A percentile compares a stretch with the other conserved stretches of the same genome.
Conservation (phyloP, 2,329 filamentous ascomycete species). For the Penicillium oxalicum region DNA sequence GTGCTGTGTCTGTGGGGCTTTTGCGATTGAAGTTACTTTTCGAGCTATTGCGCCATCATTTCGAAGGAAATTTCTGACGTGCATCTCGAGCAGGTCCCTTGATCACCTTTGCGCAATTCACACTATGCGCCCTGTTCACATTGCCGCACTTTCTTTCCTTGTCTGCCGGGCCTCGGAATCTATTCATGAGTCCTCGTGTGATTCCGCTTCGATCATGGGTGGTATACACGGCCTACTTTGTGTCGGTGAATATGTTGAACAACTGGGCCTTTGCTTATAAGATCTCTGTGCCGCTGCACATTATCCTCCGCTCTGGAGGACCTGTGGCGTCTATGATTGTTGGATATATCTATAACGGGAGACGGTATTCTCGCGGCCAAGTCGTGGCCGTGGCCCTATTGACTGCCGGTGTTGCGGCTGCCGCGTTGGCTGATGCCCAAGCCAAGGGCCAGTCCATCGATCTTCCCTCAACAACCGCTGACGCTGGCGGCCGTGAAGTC, state of each 20-base stretch:
- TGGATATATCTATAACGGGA: conserved; percentile 74
- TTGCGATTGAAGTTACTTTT: neutral
- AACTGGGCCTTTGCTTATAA: conserved; percentile 97
- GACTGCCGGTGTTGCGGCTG: conserved; percentile 78
- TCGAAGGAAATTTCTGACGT: no score
- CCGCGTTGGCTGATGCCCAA: conserved; percentile 83
- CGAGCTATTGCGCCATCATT: no score
- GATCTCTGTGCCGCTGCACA: conserved; percentile 93
- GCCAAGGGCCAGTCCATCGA: conserved; percentile 56
- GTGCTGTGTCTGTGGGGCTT: conserved; percentile 6
- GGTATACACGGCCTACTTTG: conserved; percentile 84
- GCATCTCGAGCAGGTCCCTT: conserved; percentile 54
- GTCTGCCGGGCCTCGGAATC: conserved; percentile 53
- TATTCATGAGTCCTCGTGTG: conserved; percentile 68
- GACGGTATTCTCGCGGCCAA: conserved; percentile 74
- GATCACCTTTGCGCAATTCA: conserved; percentile 82
- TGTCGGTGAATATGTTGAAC: conserved; percentile 89
- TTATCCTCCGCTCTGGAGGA: conserved; percentile 89
- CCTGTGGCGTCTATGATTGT: conserved; percentile 92
- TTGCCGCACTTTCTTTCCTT: conserved; percentile 69
- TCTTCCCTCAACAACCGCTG: conserved; percentile 33
- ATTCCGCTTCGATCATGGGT: conserved; percentile 82
- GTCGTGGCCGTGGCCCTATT: conserved; percentile 74
- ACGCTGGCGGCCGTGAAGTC: neutral
- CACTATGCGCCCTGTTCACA: conserved; percentile 73